Evolutionary conservation across 78 protist genomes (phyloP).

Genomic region (Cavenderia fasciculata): DNA sequence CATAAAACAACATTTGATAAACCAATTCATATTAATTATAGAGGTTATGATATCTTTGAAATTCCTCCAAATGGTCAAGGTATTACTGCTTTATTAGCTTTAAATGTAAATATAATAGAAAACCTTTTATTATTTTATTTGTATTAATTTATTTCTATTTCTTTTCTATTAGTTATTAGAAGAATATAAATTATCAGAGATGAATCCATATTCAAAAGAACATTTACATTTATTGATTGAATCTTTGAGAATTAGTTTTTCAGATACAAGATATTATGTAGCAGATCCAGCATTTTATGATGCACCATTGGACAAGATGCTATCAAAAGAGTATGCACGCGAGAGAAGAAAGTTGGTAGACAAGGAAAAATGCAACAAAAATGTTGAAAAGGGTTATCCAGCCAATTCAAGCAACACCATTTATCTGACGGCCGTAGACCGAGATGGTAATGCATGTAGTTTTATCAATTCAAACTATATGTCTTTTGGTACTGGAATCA

Average conservation of each 20-base stretch:
- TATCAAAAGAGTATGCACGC: constrained; percentile 72
- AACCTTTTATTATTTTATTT: not conserved
- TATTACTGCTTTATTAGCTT: constrained; percentile 87
- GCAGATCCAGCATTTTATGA: constrained; percentile 66
- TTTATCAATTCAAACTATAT: constrained; percentile 56
- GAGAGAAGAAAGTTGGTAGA: constrained; percentile 26
- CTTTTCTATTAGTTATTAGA: constrained; percentile 22
- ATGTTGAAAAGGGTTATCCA: constrained; percentile 65
- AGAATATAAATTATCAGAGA: not conserved
- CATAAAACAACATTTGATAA: constrained; percentile 66
- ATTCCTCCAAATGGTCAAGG: constrained; percentile 94
- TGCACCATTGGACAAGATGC: constrained; percentile 67
- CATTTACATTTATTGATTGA: constrained; percentile 83
- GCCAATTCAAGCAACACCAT: constrained; percentile 64
- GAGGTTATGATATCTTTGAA: constrained; percentile 80
- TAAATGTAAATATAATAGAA: constrained; percentile 9
- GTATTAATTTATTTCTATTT: not conserved
- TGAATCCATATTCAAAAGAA: constrained; percentile 46
- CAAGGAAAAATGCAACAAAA: not conserved
- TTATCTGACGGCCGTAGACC: constrained; percentile 82
- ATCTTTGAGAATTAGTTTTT: constrained; percentile 84
- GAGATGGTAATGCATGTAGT: constrained; percentile 87
- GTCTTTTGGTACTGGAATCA: constrained; percentile 73
- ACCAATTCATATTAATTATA: constrained; percentile 69
- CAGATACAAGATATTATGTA: constrained; percentile 72